phyloP scores from a whole-genome alignment of 73 alveolate genomes.

The Paramecium octaurelia region DNA sequence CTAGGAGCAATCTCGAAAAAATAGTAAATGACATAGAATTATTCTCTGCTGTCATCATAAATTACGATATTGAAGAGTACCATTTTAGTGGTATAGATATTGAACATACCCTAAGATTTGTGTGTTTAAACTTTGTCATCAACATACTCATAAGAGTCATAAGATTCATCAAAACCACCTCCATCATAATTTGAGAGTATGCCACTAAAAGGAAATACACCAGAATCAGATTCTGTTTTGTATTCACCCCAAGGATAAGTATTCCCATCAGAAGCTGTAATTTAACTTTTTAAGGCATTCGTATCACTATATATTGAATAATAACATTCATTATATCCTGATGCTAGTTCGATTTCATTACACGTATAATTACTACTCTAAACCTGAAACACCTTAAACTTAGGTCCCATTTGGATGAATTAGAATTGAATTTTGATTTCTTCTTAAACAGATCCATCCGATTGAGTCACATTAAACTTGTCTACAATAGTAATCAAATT shows the following conservation, averaged over 20 bases:
- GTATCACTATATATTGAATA: constrained; percentile 24
- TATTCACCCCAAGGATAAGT: not conserved
- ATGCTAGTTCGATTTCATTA: not conserved
- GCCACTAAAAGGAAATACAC: not conserved
- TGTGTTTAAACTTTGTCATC: not conserved
- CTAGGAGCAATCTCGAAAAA: constrained; percentile 37
- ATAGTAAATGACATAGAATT: not conserved
- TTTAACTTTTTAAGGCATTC: not conserved
- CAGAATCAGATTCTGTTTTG: not conserved
- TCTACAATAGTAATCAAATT: not conserved
- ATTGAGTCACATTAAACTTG: not conserved
- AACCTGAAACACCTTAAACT: not conserved
- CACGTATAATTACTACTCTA: not conserved
- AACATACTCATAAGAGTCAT: constrained; percentile 14
- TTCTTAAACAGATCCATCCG: not conserved
- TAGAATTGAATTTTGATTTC: not conserved
- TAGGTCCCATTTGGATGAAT: not conserved
- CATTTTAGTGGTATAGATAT: not conserved
- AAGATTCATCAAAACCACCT: constrained; percentile 33
- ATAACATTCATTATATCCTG: not conserved
- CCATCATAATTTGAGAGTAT: constrained; percentile 14
- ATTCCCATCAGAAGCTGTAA: not conserved
- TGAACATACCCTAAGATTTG: not conserved
- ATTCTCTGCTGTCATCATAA: constrained; percentile 42
- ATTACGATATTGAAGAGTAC: not conserved